Evolutionary conservation across 805 yeast genomes (phyloP).

Genomic region (Yamadazyma ubonensis): DNA sequence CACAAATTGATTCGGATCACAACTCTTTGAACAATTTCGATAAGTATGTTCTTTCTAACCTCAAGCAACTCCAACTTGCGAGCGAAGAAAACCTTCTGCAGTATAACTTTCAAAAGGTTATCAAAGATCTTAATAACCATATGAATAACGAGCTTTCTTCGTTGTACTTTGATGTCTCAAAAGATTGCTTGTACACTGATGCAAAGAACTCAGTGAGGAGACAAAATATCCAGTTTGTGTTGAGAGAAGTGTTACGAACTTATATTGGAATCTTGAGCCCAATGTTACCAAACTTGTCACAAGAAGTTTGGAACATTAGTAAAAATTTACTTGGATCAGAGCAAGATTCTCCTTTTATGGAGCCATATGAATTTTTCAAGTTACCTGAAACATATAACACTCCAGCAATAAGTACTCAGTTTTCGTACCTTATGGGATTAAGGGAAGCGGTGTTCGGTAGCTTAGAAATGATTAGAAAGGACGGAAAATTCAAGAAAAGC

Average conservation of each 20-base stretch:
- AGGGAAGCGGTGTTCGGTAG: constrained; percentile 49
- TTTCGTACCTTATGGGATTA: constrained; percentile 46
- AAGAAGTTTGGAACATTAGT: constrained; percentile 78
- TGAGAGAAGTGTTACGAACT: constrained; percentile 55
- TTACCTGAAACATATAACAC: constrained; percentile 37
- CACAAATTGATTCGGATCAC: constrained; percentile 20
- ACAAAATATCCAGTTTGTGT: constrained; percentile 62
- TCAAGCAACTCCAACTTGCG: constrained; percentile 45
- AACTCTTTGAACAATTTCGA: constrained; percentile 49
- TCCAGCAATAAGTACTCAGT: constrained; percentile 39
- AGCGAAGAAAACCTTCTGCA: constrained; percentile 47
- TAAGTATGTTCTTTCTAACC: constrained; percentile 56
- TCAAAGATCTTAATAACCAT: constrained; percentile 66
- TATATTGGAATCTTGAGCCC: constrained; percentile 76
- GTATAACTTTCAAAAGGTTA: constrained; percentile 67
- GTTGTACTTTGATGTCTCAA: constrained; percentile 79
- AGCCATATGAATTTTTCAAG: constrained; percentile 38
- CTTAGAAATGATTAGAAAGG: constrained; percentile 56
- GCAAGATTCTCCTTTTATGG: constrained; percentile 46
- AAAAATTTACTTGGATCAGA: constrained; percentile 29
- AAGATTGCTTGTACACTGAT: constrained; percentile 84
- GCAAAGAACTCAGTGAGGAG: constrained; percentile 46
- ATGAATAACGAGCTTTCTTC: constrained; percentile 77
- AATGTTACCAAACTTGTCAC: constrained; percentile 77
- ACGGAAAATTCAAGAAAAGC: constrained; percentile 54